These are phyloP conservation scores for Umbilicaria muhlenbergii DNA, from an alignment of 495 filamentous ascomycete species.

Conservation along the genomic window DNA sequence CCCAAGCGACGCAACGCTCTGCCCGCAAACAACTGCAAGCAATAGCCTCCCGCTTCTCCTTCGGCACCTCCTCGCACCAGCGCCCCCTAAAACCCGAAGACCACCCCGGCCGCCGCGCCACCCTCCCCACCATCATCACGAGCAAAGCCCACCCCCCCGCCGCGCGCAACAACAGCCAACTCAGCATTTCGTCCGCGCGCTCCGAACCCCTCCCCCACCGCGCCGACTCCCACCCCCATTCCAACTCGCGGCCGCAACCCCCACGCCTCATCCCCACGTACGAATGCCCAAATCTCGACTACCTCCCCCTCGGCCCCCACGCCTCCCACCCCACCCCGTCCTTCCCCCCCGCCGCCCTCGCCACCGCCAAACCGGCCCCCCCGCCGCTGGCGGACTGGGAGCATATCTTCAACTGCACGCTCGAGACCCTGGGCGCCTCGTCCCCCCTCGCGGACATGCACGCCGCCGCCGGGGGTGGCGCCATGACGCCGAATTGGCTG, in stretches of 20 bases:
- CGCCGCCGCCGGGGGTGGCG: slow-evolving; percentile 13
- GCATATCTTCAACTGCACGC: slow-evolving; percentile 14
- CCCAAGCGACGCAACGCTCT: slow-evolving; percentile 20
- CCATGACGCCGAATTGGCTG: slow-evolving; percentile 23
- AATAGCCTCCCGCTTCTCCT: slow-evolving; percentile 24
- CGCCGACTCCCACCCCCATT: slow-evolving; percentile 3
- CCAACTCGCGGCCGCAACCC: slow-evolving; percentile 3
- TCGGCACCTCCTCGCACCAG: background rate
- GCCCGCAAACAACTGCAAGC: slow-evolving; percentile 28
- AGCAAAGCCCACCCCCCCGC: slow-evolving; percentile 13
- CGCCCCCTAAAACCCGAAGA: slow-evolving; percentile 12
- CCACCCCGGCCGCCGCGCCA: slow-evolving; percentile 20
- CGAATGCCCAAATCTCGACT: slow-evolving; percentile 33
- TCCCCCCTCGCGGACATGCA: slow-evolving; percentile 6
- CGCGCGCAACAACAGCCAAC: slow-evolving; percentile 23
- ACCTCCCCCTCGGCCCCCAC: slow-evolving; percentile 30
- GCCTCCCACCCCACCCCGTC: slow-evolving; percentile 12
- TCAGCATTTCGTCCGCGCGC: slow-evolving; percentile 24
- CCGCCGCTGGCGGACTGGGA: slow-evolving; percentile 26
- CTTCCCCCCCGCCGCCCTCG: slow-evolving; percentile 1
- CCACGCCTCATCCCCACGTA: slow-evolving; percentile 1
- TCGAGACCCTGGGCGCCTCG: background rate
- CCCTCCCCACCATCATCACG: slow-evolving; percentile 21
- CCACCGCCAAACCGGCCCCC: slow-evolving; percentile 18
- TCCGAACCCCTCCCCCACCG: slow-evolving; percentile 15